Evolutionary conservation across 176 grass and related monocot genomes (phyloP), one percentile per base, ranked within the genome.

Genomic region (Eremochloa ophiuroides): DNA sequence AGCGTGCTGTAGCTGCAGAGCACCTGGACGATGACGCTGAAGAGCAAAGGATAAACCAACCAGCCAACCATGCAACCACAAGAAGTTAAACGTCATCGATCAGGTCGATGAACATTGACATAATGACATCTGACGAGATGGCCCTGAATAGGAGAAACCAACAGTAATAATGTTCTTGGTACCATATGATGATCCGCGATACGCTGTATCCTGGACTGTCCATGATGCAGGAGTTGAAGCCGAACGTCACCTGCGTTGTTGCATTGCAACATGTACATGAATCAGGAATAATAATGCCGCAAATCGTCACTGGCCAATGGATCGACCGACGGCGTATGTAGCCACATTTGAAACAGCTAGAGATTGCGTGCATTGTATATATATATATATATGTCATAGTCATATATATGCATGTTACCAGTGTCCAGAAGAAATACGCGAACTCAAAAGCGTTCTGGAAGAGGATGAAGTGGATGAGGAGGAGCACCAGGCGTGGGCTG

Each of bases 401-500:
- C n/a, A n/a, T n/a, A n/a, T n/a, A n/a, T n/a, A n/a, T n/a, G n/a
- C n/a, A 23, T 33, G 39, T 80, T 81, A 91, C 92, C 8, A 89
- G 50, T 40, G 93, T 81, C 92, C 92, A 98, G 80, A 94, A 73
- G 86, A 94, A 98, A 58, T 78, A 94, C 10, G 92, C 88, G 26
- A 98, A 83, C 83, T 94, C 92, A 40, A 91, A 92, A 0, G 92
- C 89, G 29, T 94, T 97, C 76, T 94, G 87, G 74, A 98, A 98
- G 20, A 98, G 86, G 88, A 98, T 91, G 78, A 98, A 98, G 74
- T 94, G 92, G 64, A 94, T 83, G 75, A 97, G 59, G 63, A 85
- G 15, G 51, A 94, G 81, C 53, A 98, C 66, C 0, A 91, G 73
- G 68, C 89, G 56, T 29, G 95, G 92, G 9, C n/a, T 67, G 37